Base-by-base conservation (phyloP, 108 stramenopile genomes). In the Tribonema minus region DNA sequence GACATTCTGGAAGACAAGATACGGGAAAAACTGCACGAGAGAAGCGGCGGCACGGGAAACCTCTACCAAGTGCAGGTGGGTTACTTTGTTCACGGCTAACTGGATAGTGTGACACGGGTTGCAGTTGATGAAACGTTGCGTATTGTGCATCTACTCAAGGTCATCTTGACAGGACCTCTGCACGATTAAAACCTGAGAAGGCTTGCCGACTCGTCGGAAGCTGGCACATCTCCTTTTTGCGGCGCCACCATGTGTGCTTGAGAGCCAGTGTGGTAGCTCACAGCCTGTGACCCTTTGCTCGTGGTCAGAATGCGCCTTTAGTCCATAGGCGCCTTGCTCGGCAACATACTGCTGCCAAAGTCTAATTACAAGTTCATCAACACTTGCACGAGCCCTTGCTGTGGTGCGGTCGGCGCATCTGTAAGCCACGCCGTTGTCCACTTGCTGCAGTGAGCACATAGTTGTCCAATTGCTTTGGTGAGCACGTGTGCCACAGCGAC, bases 1-100 rank as follows among this genome's bases (percentile, higher is more conserved):
- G 15, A 35, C 9, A 54, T 60, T 23, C 65, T 79, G 27, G 77
- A 79, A 46, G 60, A 59, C 2, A 79, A 79, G 54, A 70, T 79
- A 15, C 20, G 61, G 29, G 77, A 67, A 25, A 79, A 79, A 34
- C 54, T 79, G 9, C 60, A 79, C 61, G 77, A 79, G 33, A 37
- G 77, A 2, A 64, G 58, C 0, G 77, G 77, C 26, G 67, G 77
- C 26, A 61, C 54, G 28, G 58, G 68, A 37, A n/a, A n/a, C n/a
- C 34, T 37, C 2, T 79, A 68, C 61, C 58, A 79, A 68, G 77
- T 79, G n/a, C 2, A 32, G 20, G 3, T 0, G 7, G 12, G 23
- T 26, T 25, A 9, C 30, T 28, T 63, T 28, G 9, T 26, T 30
- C 7, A 26, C 62, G 29, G 62, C 26, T 31, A 9, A n/a, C n/a